A percentile compares a stretch with the other conserved stretches of the same genome.
These are phyloP conservation scores for Exsudoporus frostii DNA, from an alignment of 768 basidiomycete species.

Conservation along the genomic window DNA sequence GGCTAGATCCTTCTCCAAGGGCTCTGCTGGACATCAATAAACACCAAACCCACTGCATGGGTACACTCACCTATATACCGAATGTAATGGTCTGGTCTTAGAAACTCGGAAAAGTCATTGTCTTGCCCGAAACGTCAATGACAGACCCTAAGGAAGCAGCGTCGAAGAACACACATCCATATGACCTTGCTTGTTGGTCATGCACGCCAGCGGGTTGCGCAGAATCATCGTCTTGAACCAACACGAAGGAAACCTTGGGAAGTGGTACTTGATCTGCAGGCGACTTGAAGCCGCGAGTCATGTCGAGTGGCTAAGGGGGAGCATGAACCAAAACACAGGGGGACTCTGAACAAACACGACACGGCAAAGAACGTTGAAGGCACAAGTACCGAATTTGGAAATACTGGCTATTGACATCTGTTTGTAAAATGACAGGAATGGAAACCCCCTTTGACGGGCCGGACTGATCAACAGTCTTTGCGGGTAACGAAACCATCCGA, in stretches of 20 bases:
- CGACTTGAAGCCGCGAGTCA: constrained; percentile 39
- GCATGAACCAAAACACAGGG: constrained; percentile 15
- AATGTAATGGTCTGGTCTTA: constrained; percentile 81
- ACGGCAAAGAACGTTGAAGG: constrained; percentile 3
- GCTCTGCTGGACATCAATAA: constrained; percentile 52
- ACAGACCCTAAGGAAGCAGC: not conserved
- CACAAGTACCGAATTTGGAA: constrained; percentile 19
- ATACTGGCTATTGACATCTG: constrained; percentile 6
- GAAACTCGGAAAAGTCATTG: constrained; percentile 69
- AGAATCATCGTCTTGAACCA: constrained; percentile 61
- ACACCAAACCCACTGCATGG: not conserved
- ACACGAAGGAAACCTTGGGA: constrained; percentile 66
- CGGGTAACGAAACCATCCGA: not conserved
- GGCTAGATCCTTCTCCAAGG: constrained; percentile 87
- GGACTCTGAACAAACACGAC: constrained; percentile 10
- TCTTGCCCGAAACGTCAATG: constrained; percentile 36
- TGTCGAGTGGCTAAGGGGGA: constrained; percentile 12
- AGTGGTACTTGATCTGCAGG: constrained; percentile 39
- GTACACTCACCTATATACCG: constrained; percentile 73
- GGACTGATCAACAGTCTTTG: not conserved
- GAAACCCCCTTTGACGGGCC: constrained; percentile 7
- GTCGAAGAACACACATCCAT: constrained; percentile 61
- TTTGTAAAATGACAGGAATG: constrained; percentile 12
- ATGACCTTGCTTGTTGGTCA: constrained; percentile 59
- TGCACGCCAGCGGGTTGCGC: constrained; percentile 61